phyloP scores from a whole-genome alignment of 768 basidiomycete species.

The Polyporus arcularius region DNA sequence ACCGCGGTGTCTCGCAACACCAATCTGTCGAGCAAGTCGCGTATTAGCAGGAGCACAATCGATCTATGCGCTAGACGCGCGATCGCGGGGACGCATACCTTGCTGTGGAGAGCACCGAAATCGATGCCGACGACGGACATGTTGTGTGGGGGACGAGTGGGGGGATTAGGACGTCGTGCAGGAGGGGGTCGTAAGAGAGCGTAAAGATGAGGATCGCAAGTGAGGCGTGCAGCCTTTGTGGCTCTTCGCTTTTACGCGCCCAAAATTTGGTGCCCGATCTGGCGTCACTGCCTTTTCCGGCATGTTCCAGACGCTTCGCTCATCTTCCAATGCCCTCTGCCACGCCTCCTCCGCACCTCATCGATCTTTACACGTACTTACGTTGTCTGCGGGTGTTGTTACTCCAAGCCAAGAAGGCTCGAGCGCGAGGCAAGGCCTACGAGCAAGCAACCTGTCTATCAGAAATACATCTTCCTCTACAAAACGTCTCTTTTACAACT shows the following conservation, averaged over 20 bases:
- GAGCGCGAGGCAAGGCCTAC: too few relatives aligned
- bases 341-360: slow-evolving; percentile 7
- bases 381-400: too few relatives aligned
- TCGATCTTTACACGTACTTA: neutral
- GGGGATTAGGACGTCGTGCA: slow-evolving; percentile 1
- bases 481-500: slow-evolving; percentile 15
- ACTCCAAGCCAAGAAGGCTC: neutral
- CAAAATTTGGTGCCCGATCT: slow-evolving; percentile 30
- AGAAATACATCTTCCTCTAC: slow-evolving; percentile 1
- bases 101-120: slow-evolving; percentile 87
- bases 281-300: slow-evolving; percentile 18
- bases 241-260: slow-evolving; percentile 32
- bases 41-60: neutral
- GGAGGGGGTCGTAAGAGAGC: slow-evolving; percentile 13
- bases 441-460: neutral
- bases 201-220: slow-evolving; percentile 13
- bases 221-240: slow-evolving; percentile 1
- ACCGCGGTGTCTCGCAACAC: slow-evolving; percentile 92
- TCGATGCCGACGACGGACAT: slow-evolving; percentile 97
- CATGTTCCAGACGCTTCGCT: slow-evolving; percentile 17
- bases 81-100: slow-evolving; percentile 47
- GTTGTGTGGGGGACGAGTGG: slow-evolving; percentile 15
- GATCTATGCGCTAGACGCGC: slow-evolving; percentile 5
- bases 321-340: slow-evolving; percentile 22
- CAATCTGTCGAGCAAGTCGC: slow-evolving; percentile 59